These are phyloP conservation scores for Stephania japonica DNA, from an alignment of 164 flowering plant species.

Conservation along the genomic window DNA sequence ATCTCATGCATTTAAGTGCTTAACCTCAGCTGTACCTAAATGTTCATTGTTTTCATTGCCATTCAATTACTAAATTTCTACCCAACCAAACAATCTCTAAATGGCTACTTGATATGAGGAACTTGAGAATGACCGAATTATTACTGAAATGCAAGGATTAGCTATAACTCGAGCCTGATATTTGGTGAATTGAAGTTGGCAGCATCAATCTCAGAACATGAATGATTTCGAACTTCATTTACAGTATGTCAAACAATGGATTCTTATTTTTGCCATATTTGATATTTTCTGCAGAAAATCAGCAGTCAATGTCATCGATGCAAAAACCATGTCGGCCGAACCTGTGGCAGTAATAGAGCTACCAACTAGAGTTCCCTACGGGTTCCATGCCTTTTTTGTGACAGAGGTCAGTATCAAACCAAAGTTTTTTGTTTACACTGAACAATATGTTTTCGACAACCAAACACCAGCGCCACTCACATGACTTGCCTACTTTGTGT, in stretches of 20 bases:
- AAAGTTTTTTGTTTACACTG: too few relatives aligned
- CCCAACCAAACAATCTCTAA: background rate
- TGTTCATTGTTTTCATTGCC: background rate
- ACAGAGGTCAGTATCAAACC: slow-evolving; percentile 55
- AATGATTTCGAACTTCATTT: background rate
- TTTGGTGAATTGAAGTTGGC: too few relatives aligned
- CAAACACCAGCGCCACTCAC: too few relatives aligned
- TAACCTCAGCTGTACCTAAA: background rate
- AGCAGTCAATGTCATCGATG: slow-evolving; percentile 72
- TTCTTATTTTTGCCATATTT: background rate
- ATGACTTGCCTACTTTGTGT: too few relatives aligned
- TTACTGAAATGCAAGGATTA: background rate
- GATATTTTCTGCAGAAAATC: slow-evolving; percentile 62
- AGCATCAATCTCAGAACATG: background rate
- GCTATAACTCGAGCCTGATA: too few relatives aligned
- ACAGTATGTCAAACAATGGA: background rate
- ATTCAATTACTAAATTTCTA: background rate
- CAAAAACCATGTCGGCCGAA: slow-evolving; percentile 92
- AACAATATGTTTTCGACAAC: too few relatives aligned
- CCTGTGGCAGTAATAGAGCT: slow-evolving; percentile 91
- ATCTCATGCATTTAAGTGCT: background rate
- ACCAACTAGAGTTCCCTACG: slow-evolving; percentile 85
- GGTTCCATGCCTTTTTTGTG: slow-evolving; percentile 95
- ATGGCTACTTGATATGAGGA: too few relatives aligned
- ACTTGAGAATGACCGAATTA: background rate